Evolutionary conservation across 306 rosid genomes (phyloP).

Genomic region (Mimosa bimucronata): DNA sequence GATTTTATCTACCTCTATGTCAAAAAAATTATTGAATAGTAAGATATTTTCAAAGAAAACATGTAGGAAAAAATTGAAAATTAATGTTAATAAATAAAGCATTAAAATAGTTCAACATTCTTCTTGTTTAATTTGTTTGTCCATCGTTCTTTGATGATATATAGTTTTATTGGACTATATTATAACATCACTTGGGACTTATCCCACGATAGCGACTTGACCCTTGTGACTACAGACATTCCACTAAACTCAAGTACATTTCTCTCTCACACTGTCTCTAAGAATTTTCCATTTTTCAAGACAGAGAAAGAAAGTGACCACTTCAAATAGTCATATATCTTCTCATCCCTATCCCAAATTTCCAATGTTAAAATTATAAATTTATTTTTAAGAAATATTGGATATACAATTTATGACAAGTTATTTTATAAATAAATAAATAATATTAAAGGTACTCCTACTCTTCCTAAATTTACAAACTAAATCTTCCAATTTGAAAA

Average conservation of each 20-base stretch:
- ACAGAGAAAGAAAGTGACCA: neutral
- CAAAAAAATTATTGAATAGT: neutral
- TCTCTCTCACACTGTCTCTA: neutral
- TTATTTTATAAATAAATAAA: neutral
- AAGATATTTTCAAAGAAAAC: neutral
- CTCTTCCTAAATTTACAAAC: too few relatives aligned
- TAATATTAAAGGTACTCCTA: too few relatives aligned
- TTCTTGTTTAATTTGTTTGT: neutral
- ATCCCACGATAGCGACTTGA: neutral
- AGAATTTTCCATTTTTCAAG: neutral
- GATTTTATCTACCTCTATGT: neutral
- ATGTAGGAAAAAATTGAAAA: neutral
- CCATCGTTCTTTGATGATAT: neutral
- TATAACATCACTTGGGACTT: neutral
- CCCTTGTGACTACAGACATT: neutral
- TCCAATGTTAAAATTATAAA: neutral
- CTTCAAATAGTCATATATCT: neutral
- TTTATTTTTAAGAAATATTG: neutral
- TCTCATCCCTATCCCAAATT: neutral
- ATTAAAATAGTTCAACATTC: neutral
- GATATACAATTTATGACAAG: neutral
- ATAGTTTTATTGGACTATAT: neutral
- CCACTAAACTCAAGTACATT: neutral
- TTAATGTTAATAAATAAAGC: neutral
- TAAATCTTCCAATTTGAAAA: too few relatives aligned